Evolutionary conservation across 768 basidiomycete genomes (phyloP), one percentile per base, ranked within the genome.

Genomic region (Psilocybe tampanensis): DNA sequence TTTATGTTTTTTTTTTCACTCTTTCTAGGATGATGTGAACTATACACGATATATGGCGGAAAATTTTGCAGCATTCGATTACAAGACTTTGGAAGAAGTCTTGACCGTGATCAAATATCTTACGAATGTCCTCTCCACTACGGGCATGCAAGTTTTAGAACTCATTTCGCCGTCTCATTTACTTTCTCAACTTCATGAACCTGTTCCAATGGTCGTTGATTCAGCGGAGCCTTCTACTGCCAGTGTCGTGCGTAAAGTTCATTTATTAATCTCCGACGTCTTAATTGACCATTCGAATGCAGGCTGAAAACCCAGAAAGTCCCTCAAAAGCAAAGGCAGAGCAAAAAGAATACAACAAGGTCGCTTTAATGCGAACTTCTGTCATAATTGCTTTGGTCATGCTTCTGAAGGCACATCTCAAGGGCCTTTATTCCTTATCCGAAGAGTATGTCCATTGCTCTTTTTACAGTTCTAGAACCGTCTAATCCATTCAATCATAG

Each of bases 21-120:
- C n/a, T n/a, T n/a, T 29, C 4, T 29, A 95, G 89, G 84, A 90
- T 59, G 92, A 97, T 64, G 79, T 95, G 52, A 85, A 89, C 47
- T 94, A 98, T 67, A 82, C 82, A 3, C 88, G 95, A 53, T 99
- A 94, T 74, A 91, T 98, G 85, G 89, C 93, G 0, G 97, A 98
- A 69, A 98, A 98, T 66, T 89, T 98, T 56, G 82, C 95, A 0
- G 77, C 89, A 0, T 85, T 99, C 58, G 95, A 98, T 32, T 98
- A 95, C 78, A 98, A 94, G 76, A 92, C 93, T 0, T 88, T 90
- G 64, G 97, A 99, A 71, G 97, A 98, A 72, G 87, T 89, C 4
- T 75, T 98, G 51, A 86, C 90, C 4, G 87, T 98, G 21, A 84
- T 97, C 67, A 90, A 89, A 58, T 81, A 83, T 53, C 78, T 95